Base-by-base conservation (phyloP, 495 filamentous ascomycete species). In the Cladorrhinum samala region DNA sequence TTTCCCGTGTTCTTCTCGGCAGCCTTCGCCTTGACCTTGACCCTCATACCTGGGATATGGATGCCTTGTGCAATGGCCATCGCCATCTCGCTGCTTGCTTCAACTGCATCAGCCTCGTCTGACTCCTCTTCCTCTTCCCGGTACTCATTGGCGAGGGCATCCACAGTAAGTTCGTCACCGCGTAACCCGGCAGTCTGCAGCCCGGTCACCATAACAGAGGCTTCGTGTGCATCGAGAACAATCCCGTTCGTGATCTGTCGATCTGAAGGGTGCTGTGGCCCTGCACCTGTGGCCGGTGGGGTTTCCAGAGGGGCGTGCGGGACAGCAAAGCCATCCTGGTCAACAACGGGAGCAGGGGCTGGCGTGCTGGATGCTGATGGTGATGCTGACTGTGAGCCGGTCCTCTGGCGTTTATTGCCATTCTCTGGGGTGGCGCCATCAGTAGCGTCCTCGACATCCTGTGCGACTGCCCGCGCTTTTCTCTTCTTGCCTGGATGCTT, bases 401-500 rank as follows among this genome's bases (percentile, higher is more conserved):
- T 55, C 25, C 33, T 61, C 33, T 42, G 55, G 1, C 61, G 55
- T 21, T 64, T 63, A 13, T 59, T 50, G 3, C 43, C 14, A 9
- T 47, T 33, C 5, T 54, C 47, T 49, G 66, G 62, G 7, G 60
- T 56, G 16, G 40, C 27, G 4, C 23, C 39, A 11, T 72, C 66
- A 8, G 57, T 64, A 48, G 58, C 61, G 8, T 70, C 68, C 38
- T 23, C 37, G 14, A 0, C 19, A 21, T 67, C 67, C 20, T 68
- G 62, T 46, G 60, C 63, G 16, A 59, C 47, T 24, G 48, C 39
- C 9, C n/a, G 47, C 1, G 41, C 49, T 54, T 65, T 63, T n/a
- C 65, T 52, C 56, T 50, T 78, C 55, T 74, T 76, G 47, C 67
- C 62, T 62, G 58, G 55, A 40, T 68, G 74, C 67, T 59, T 81